Evolutionary conservation across 768 basidiomycete species (phyloP), one percentile per base, ranked within the genome.

Genomic region (Mycena chlorophos): DNA sequence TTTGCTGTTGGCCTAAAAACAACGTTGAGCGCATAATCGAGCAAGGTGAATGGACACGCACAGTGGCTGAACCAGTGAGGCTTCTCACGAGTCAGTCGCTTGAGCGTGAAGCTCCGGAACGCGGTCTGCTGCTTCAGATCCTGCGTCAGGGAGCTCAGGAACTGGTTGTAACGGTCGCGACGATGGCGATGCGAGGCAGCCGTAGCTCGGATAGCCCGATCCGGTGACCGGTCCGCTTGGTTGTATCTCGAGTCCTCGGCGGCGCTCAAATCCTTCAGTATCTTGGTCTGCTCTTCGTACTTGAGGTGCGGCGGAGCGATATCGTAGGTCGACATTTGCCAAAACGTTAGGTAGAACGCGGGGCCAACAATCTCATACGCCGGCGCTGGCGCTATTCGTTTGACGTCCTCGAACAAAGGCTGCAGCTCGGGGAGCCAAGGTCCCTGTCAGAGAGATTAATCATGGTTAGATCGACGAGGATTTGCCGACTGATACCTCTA

Each of bases 321-420:
- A 69, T 99, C 97, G 65, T 94, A 91, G 29, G 89, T 88, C 1
- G 92, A 89, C 49, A 98, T 72, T 69, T 98, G 95, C 97, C 97
- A 99, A 74, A 98, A 99, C 2, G 95, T 94, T 43, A 91, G 72
- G 66, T 94, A 98, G 73, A 99, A 98, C 2, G 86, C 89, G 26
- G 94, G 87, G 3, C 96, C 88, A 62, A 95, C 84, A 37, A 86
- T 71, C 30, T 87, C 82, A 51, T 74, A 78, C 8, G 81, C 82
- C 62, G 75, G 83, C 16, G 77, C 77, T 26, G 93, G 90, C 2
- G 89, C 81, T 29, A 94, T 78, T 60, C 79, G 83, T 62, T 79
- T 82, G 19, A 93, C 78, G 29, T 92, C 88, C 10, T 89, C 82
- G 63, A 97, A 94, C 26, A 92, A 73, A 2, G 80, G 71, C 50